Evolutionary conservation across 208 protist genomes (phyloP).

Genomic region (Phytomonas sp.): DNA sequence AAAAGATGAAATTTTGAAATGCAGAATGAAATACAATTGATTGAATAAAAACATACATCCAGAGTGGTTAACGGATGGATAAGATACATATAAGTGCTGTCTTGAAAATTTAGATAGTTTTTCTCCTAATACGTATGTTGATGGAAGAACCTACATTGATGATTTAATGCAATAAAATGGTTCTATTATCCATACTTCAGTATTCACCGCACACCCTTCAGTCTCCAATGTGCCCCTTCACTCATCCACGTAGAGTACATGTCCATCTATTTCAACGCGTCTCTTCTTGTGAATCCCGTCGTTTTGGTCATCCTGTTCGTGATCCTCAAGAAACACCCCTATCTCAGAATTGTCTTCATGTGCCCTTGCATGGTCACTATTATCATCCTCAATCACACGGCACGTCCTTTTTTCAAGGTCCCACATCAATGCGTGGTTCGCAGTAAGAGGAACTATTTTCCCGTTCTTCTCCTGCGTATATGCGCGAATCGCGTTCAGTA

Average conservation of each 20-base stretch:
- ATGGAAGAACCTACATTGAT: too few relatives aligned
- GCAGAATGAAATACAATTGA: background rate
- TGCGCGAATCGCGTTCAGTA: constrained; percentile 25
- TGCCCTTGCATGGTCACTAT: background rate
- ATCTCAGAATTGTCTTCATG: background rate
- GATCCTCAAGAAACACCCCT: background rate
- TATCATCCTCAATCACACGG: background rate
- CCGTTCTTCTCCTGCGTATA: constrained; percentile 5
- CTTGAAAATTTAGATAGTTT: background rate
- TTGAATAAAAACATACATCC: background rate
- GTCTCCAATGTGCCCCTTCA: background rate
- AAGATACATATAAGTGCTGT: background rate
- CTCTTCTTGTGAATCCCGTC: constrained; percentile 23
- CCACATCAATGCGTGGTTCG: constrained; percentile 28
- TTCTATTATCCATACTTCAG: too few relatives aligned
- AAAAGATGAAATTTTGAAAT: background rate
- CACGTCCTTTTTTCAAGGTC: constrained; percentile 18
- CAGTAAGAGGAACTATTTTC: background rate
- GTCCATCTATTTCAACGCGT: constrained; percentile 50
- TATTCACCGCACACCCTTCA: background rate
- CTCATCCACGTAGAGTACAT: constrained; percentile 44
- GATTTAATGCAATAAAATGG: too few relatives aligned
- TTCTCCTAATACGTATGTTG: too few relatives aligned
- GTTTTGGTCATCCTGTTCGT: constrained; percentile 4
- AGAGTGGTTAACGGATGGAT: background rate